Conservation (phyloP, 139 green algal species). For the Spirogloea muscicola region DNA sequence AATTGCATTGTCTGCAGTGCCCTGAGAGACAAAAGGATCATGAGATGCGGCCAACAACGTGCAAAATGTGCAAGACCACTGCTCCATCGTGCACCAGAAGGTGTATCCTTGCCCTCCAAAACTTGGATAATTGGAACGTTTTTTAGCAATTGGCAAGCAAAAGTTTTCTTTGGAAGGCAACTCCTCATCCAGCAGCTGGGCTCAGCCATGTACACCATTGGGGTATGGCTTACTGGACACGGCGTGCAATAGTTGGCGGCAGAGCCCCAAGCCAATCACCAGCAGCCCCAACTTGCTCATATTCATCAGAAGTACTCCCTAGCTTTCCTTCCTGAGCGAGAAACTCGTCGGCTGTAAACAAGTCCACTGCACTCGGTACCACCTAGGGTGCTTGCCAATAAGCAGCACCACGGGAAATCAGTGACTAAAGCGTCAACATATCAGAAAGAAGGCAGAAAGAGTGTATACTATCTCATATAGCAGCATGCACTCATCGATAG, state of each 20-base stretch:
- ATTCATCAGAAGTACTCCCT: background rate
- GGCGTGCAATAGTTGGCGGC: background rate
- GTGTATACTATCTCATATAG: background rate
- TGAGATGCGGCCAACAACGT: too few species aligned
- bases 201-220: too few species aligned
- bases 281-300: background rate
- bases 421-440: background rate
- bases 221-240: slow-evolving; percentile 12
- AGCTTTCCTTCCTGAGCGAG: background rate
- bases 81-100: background rate
- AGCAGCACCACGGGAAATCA: background rate
- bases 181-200: too few species aligned
- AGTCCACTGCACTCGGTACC: background rate
- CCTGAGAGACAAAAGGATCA: too few species aligned
- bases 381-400: slow-evolving; percentile 3
- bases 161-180: too few species aligned
- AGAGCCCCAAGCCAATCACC: background rate
- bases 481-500: background rate
- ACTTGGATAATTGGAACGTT: background rate
- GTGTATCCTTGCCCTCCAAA: background rate
- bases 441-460: background rate
- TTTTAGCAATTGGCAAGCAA: background rate
- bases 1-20: slow-evolving; percentile 7
- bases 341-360: background rate
- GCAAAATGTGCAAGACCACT: slow-evolving; percentile 1